Percentiles rank a stretch among this genome's conserved stretches.
These are phyloP conservation scores for Hemileccinum impolitum DNA, from an alignment of 768 basidiomycete species.

Conservation along the genomic window DNA sequence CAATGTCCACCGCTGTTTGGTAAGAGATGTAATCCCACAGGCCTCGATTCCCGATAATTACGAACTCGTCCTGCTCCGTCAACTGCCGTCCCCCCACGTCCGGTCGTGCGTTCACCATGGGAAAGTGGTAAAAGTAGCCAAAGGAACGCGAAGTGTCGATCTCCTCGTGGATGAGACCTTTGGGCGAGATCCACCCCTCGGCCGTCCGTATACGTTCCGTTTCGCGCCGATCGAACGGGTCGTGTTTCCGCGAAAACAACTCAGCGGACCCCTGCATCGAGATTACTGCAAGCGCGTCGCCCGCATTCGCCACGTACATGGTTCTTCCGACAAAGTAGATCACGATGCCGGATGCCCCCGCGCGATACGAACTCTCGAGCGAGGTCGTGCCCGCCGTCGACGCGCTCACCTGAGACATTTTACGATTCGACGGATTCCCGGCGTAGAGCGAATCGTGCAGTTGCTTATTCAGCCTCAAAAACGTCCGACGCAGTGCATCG, in stretches of 20 bases:
- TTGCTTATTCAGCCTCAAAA: constrained; percentile 81
- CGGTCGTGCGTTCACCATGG: constrained; percentile 87
- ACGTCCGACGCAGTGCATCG: constrained; percentile 84
- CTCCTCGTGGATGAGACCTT: constrained; percentile 89
- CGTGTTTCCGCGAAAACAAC: constrained; percentile 75
- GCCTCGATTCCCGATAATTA: constrained; percentile 91
- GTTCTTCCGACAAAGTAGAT: constrained; percentile 79
- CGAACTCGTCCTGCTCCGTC: constrained; percentile 86
- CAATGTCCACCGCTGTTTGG: constrained; percentile 96
- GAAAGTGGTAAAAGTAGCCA: constrained; percentile 87
- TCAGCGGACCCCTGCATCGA: constrained; percentile 73
- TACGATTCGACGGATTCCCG: constrained; percentile 45
- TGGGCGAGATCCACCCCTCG: constrained; percentile 92
- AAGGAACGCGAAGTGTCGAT: constrained; percentile 90
- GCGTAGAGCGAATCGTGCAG: constrained; percentile 66
- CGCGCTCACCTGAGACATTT: constrained; percentile 66
- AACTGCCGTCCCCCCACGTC: constrained; percentile 68
- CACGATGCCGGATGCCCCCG: constrained; percentile 83
- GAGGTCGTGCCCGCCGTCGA: constrained; percentile 33
- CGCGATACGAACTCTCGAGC: constrained; percentile 51
- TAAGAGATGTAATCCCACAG: constrained; percentile 93
- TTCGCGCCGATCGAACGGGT: constrained; percentile 85
- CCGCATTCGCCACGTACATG: constrained; percentile 87
- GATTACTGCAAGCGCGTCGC: constrained; percentile 83
- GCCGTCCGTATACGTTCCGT: constrained; percentile 83